Evolutionary conservation across 495 filamentous ascomycete species (phyloP), one percentile per base, ranked within the genome.

Genomic region (Choiromyces venosus): DNA sequence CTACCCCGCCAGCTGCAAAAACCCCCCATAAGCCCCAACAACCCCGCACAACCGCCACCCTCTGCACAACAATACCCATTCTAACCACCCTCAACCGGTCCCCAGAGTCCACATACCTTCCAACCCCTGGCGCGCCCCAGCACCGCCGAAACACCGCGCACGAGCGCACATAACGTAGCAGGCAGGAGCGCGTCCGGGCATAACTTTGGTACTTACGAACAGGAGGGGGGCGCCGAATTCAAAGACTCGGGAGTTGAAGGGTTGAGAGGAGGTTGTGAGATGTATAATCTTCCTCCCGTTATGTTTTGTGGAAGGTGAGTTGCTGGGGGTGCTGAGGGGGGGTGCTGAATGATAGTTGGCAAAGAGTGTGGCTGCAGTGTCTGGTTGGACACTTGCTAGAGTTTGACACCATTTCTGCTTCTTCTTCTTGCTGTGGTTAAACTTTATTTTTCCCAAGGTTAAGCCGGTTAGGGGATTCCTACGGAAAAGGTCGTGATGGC

Each of bases 171-270:
- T 5, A 83, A 16, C 69, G 69, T 69, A 8, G 18, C 35, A 33
- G 85, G 82, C 44, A 85, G 79, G 64, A 90, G 80, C 0, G 85
- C 89, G 29, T 83, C 84, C 0, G 87, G 87, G 77, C 83, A 89
- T 65, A 88, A 85, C 0, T 83, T 72, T 0, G 89, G n/a, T n/a
- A n/a, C n/a, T 88, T 33, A 90, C 84, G 81, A 87, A 91, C 18
- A 89, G 82, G 7, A 89, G 86, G 4, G 87, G 86, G 4, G 87
- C 86, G 18, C 84, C 88, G 69, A 89, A 89, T 78, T 91, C 89
- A 82, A 91, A 92, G 66, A 87, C 81, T 65, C 90, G 85, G 1
- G 89, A 88, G 77, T 91, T 92, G 89, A 89, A 91, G 70, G 70
- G 89, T 86, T 6, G 89, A 91, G 0, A 91, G 84, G 71, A 86